Base-by-base conservation (phyloP, 495 filamentous ascomycete species). In the Neurospora sp. region DNA sequence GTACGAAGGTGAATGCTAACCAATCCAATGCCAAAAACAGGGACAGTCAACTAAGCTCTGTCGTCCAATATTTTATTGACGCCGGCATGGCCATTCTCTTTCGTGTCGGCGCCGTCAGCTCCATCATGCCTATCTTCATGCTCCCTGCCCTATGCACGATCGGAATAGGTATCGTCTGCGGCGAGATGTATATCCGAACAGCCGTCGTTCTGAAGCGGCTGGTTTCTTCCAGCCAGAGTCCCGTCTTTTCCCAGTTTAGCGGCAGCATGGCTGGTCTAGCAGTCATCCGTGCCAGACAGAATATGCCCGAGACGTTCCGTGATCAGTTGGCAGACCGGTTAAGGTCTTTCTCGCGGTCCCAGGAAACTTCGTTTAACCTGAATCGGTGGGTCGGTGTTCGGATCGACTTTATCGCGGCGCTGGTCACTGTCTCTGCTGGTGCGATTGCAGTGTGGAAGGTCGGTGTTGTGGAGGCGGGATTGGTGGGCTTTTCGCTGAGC, bases 351-450 rank as follows among this genome's bases (percentile, higher is more conserved):
- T 79, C 81, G 31, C 80, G 80, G 5, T 78, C 83, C 5, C 77
- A 78, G 2, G 84, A 86, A 71, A 80, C 85, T 5, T 82, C 83
- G 21, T 85, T 82, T 71, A 86, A 86, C 75, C 82, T 82, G 71
- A 87, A 87, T 73, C 83, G 85, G 54, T 87, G 85, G 85, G 83
- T 87, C 4, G 80, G 84, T 2, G 78, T 87, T 7, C 82, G 85
- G 28, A 77, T 85, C 19, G 85, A 87, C 73, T 80, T 86, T 76
- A 81, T 84, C 72, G 84, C 85, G 1, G 84, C 85, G 8, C 74
- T 84, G 4, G 84, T 87, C 17, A 82, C 82, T 24, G 79, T 84
- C 5, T 79, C 79, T 13, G 85, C 85, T 0, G 85, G 84, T 39
- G 79, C 79, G 39, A 84, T 87, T 71, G 85, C 85, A 7, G 79